These are phyloP conservation scores for Talaromyces stipitatus DNA, from an alignment of 495 filamentous ascomycete genomes.

Conservation along the genomic window DNA sequence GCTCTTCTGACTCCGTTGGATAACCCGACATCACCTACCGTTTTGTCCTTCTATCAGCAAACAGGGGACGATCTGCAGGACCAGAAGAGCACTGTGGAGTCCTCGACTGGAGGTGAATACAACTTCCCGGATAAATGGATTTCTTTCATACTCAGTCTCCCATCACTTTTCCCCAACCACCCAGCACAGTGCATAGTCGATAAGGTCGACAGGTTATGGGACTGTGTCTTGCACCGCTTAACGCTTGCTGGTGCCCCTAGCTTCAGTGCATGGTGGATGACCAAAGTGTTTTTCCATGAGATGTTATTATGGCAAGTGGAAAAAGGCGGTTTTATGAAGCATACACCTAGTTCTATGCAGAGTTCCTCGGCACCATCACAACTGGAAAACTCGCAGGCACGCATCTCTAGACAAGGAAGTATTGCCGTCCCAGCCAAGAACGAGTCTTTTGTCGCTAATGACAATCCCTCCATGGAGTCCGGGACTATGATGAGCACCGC, in stretches of 20 bases:
- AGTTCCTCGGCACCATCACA: constrained; percentile 24
- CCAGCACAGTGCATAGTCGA: constrained; percentile 47
- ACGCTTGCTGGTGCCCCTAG: constrained; percentile 77
- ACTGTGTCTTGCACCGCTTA: constrained; percentile 36
- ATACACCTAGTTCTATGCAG: constrained; percentile 39
- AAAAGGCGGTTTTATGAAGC: constrained; percentile 82
- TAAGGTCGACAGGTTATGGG: constrained; percentile 37
- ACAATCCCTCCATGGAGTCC: background rate
- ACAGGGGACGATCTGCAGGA: constrained; percentile 25
- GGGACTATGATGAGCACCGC: constrained; percentile 10
- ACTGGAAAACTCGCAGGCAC: constrained; percentile 10
- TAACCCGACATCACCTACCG: constrained; percentile 21
- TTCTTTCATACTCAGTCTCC: constrained; percentile 67
- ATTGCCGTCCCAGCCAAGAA: constrained; percentile 1
- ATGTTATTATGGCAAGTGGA: constrained; percentile 90
- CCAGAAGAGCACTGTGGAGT: constrained; percentile 29
- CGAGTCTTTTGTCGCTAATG: constrained; percentile 1
- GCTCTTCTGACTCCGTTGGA: constrained; percentile 50
- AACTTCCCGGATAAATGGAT: constrained; percentile 83
- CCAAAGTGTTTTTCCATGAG: constrained; percentile 95
- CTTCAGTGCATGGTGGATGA: constrained; percentile 95
- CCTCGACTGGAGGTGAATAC: constrained; percentile 33
- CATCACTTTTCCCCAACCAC: constrained; percentile 66
- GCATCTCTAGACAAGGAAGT: background rate
- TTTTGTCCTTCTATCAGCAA: constrained; percentile 30